Conservation (phyloP, 2,329 filamentous ascomycete species). For the Epichloe amarillans region DNA sequence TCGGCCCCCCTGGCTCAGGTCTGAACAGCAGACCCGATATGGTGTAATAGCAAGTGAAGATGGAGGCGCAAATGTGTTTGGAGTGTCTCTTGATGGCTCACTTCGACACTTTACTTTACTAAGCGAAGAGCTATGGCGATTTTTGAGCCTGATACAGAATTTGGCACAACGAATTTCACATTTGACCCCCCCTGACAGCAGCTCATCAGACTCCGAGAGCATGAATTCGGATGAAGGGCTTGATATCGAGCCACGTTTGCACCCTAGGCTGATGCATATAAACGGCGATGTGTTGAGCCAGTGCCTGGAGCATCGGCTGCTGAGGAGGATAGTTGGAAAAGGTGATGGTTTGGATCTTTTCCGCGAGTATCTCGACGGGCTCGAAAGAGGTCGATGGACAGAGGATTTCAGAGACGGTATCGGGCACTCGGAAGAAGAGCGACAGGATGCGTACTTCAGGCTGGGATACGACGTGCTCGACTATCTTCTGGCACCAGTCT, state of each 20-base stretch:
- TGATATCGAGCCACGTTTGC: constrained; percentile 23
- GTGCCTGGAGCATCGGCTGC: constrained; percentile 32
- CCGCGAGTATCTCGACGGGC: constrained; percentile 31
- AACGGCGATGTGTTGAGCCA: constrained; percentile 52
- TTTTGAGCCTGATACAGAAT: constrained; percentile 63
- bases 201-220: constrained; percentile 4
- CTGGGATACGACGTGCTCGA: constrained; percentile 41
- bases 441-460: constrained; percentile 25
- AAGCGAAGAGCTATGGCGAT: constrained; percentile 44
- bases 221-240: constrained; percentile 11
- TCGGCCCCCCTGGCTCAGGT: constrained; percentile 36
- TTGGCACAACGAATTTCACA: constrained; percentile 37
- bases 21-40: constrained; percentile 22
- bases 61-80: constrained; percentile 43
- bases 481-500: constrained; percentile 36
- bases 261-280: constrained; percentile 44
- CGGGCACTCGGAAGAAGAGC: constrained; percentile 10
- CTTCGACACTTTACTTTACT: constrained; percentile 59
- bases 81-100: constrained; percentile 55
- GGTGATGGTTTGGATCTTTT: constrained; percentile 27
- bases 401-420: constrained; percentile 14
- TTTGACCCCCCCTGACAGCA: constrained; percentile 28
- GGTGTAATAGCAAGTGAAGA: constrained; percentile 28
- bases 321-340: constrained; percentile 29
- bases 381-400: constrained; percentile 34